phyloP scores from a whole-genome alignment of 768 basidiomycete species.

The Tulasnella sp. region DNA sequence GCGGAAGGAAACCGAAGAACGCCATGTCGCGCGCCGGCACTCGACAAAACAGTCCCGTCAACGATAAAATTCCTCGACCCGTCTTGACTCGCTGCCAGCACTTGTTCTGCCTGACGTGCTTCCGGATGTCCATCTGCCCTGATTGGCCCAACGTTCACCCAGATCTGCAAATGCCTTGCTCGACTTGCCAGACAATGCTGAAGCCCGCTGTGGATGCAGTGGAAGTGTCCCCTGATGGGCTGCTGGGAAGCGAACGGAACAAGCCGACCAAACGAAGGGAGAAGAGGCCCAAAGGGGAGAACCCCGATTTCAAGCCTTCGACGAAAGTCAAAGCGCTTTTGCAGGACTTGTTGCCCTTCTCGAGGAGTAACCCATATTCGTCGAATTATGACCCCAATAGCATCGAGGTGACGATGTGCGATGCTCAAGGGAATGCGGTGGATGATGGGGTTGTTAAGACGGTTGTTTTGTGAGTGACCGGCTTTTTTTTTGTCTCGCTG shows the following conservation, averaged over 20 bases:
- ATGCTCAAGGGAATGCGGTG: constrained; percentile 59
- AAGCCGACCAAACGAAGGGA: constrained; percentile 22
- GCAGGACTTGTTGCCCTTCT: constrained; percentile 70
- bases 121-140: constrained; percentile 66
- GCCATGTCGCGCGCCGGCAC: constrained; percentile 59
- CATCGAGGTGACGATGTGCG: constrained; percentile 71
- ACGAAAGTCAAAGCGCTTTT: constrained; percentile 85
- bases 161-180: constrained; percentile 57
- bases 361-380: constrained; percentile 77
- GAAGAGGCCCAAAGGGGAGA: constrained; percentile 19
- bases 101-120: constrained; percentile 82
- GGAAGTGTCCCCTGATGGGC: constrained; percentile 62
- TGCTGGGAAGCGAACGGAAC: constrained; percentile 26
- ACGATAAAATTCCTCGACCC: constrained; percentile 41
- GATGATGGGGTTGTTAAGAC: constrained; percentile 76
- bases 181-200: constrained; percentile 67
- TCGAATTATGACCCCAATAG: constrained; percentile 72
- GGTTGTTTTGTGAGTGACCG: constrained; percentile 77
- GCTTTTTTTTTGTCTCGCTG: neutral
- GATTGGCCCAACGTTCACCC: constrained; percentile 67
- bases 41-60: constrained; percentile 59
- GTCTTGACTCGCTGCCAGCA: constrained; percentile 91
- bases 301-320: constrained; percentile 58
- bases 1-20: constrained; percentile 34
- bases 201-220: constrained; percentile 60